Evolutionary conservation across 495 filamentous ascomycete genomes (phyloP), one percentile per base, ranked within the genome.

Genomic region (Annulohypoxylon nitens): DNA sequence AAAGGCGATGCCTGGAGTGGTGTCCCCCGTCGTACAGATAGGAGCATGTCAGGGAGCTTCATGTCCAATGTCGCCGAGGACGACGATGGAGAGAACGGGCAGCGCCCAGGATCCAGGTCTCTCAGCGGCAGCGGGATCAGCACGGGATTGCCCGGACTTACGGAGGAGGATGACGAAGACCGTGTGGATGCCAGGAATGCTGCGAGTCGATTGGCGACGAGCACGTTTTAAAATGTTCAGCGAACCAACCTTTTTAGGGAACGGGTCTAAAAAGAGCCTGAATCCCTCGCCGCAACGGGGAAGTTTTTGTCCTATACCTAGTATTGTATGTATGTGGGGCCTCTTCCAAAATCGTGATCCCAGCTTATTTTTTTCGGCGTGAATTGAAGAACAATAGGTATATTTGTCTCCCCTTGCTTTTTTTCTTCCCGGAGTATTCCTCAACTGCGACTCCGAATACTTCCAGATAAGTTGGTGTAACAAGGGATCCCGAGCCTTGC

Each of bases 1-100:
- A 94, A 94, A 82, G 96, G 97, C 4, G 96, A 99, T 79, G 92
- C 97, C 8, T 99, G 96, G 96, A 97, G 93, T 75, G 97, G 97
- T 36, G 93, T 97, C 34, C 93, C 94, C 18, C 88, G 96, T 69
- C 87, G 94, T 70, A 86, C 87, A 39, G 93, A 94, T 76, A 91
- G 88, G 39, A 91, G 89, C 74, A 87, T 94, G 70, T 93, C 90
- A 75, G 92, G 92, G 23, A 90, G 89, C 75, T 88, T 93, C 57
- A 83, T 85, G 70, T 83, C 77, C 11, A 82, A 82, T 50, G 75
- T 83, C 12, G 77, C 67, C 55, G 82, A 81, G 45, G 86, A 83
- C 55, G 83, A 80, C 10, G 85, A 81, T n/a, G 87, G 77, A 14
- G 83, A 82, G 5, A 84, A 81, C 14, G 81, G 76, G 12, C 81